Percentiles rank a stretch among this genome's conserved stretches.
phyloP scores from a whole-genome alignment of 495 filamentous ascomycete species.

The Xylaria grammica region DNA sequence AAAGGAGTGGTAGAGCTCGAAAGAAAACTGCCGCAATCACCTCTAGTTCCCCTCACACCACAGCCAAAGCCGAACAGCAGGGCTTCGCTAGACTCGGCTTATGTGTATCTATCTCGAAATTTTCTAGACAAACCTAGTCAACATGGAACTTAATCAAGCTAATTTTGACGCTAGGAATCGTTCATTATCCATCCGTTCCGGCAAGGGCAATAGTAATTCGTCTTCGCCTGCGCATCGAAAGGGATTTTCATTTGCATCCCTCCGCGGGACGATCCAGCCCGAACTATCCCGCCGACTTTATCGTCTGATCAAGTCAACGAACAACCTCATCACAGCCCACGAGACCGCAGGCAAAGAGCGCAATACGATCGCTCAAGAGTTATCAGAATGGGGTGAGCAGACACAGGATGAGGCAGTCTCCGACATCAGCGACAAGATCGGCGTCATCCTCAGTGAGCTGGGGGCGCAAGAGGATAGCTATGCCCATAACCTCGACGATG shows the following conservation, averaged over 20 bases:
- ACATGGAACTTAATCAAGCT: slow-evolving; percentile 2
- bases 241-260: slow-evolving; percentile 76
- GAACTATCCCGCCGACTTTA: slow-evolving; percentile 83
- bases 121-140: slow-evolving; percentile 20
- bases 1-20: slow-evolving; percentile 38
- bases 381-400: slow-evolving; percentile 96
- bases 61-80: slow-evolving; percentile 27
- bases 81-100: slow-evolving; percentile 27
- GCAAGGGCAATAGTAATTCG: slow-evolving; percentile 49
- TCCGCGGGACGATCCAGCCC: slow-evolving; percentile 82
- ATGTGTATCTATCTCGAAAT: slow-evolving; percentile 32
- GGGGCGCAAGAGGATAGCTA: slow-evolving; percentile 91
- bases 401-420: slow-evolving; percentile 84
- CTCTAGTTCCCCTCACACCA: slow-evolving; percentile 23
- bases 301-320: slow-evolving; percentile 90
- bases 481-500: slow-evolving; percentile 85
- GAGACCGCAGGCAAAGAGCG: slow-evolving; percentile 83
- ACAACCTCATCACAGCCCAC: slow-evolving; percentile 80
- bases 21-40: slow-evolving; percentile 11
- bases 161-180: slow-evolving; percentile 48
- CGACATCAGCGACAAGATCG: slow-evolving; percentile 92
- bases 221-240: slow-evolving; percentile 31
- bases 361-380: slow-evolving; percentile 79
- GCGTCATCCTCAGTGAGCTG: slow-evolving; percentile 86
- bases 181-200: slow-evolving; percentile 61